Conservation (phyloP, 257 asterid species). For the Gentiana straminea region DNA sequence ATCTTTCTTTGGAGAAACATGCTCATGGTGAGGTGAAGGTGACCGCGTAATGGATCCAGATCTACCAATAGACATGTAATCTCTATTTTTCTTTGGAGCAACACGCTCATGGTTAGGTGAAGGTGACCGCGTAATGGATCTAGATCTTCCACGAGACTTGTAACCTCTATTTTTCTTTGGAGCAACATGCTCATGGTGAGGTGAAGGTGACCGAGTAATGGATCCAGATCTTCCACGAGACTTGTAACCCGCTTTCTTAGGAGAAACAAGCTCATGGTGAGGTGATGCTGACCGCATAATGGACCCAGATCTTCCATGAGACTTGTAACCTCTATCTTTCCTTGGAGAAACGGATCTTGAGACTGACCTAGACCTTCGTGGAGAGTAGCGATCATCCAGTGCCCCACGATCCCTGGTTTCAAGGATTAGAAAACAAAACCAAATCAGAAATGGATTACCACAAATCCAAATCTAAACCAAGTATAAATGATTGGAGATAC, state of each 20-base stretch:
- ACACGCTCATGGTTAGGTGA: slow-evolving; percentile 35
- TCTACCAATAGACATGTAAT: slow-evolving; percentile 29
- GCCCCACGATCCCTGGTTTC: slow-evolving; percentile 37
- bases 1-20: slow-evolving; percentile 46
- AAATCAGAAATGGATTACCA: slow-evolving; percentile 1
- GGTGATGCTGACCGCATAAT: slow-evolving; percentile 23
- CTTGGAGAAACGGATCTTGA: slow-evolving; percentile 59
- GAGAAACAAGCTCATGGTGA: too few species aligned
- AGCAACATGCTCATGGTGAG: slow-evolving; percentile 16
- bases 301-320: slow-evolving; percentile 37
- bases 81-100: slow-evolving; percentile 17
- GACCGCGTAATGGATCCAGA: slow-evolving; percentile 50
- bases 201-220: slow-evolving; percentile 25
- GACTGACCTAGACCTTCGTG: slow-evolving; percentile 40
- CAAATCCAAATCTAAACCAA: slow-evolving; percentile 5
- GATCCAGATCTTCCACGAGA: slow-evolving; percentile 49
- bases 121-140: slow-evolving; percentile 17
- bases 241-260: too few species aligned
- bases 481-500: slow-evolving; percentile 3
- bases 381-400: slow-evolving; percentile 37
- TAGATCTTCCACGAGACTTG: slow-evolving; percentile 33
- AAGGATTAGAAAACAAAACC: slow-evolving; percentile 11
- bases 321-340: slow-evolving; percentile 29
- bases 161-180: slow-evolving; percentile 39
- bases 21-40: not conserved